A percentile compares a stretch with the other conserved stretches of the same genome.
Conservation (phyloP, 2,329 filamentous ascomycete species). For the Epichloe festucae region DNA sequence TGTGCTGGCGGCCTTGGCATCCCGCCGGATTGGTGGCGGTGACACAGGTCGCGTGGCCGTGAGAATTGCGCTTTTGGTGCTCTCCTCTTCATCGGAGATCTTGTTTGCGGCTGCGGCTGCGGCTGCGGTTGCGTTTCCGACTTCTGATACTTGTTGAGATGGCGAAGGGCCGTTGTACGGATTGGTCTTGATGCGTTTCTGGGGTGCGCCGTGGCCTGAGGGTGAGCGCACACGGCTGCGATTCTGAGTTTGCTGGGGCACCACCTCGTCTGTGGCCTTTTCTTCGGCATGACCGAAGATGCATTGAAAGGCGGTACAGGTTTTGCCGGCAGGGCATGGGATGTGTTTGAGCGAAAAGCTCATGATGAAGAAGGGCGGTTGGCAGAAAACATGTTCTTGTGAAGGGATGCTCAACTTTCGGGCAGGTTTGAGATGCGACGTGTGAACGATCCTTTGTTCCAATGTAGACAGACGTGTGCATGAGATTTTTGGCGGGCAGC, state of each 20-base stretch:
- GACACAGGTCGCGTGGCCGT: constrained; percentile 19
- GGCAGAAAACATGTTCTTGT: neutral
- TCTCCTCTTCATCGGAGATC: neutral
- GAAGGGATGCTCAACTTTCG: neutral
- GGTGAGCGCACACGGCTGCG: neutral
- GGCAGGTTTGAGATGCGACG: neutral
- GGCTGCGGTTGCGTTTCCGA: no score
- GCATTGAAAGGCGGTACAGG: constrained; percentile 36
- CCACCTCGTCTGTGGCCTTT: constrained; percentile 8
- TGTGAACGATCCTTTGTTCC: neutral
- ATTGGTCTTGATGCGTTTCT: constrained; percentile 19
- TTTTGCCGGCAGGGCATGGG: constrained; percentile 35
- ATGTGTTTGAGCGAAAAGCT: constrained; percentile 33
- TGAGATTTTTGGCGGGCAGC: neutral
- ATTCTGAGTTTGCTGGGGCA: neutral
- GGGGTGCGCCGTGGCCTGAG: constrained; percentile 15
- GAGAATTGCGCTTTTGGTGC: neutral
- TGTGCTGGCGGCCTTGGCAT: constrained; percentile 7
- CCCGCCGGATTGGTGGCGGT: constrained; percentile 17
- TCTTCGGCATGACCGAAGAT: constrained; percentile 34
- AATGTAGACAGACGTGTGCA: neutral
- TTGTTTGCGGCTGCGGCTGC: neutral
- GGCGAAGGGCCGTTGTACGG: constrained; percentile 1
- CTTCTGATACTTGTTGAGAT: neutral
- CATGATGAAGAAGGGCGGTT: constrained; percentile 13